These are phyloP conservation scores for Chaetomium tenue DNA, from an alignment of 495 filamentous ascomycete genomes.

Conservation along the genomic window DNA sequence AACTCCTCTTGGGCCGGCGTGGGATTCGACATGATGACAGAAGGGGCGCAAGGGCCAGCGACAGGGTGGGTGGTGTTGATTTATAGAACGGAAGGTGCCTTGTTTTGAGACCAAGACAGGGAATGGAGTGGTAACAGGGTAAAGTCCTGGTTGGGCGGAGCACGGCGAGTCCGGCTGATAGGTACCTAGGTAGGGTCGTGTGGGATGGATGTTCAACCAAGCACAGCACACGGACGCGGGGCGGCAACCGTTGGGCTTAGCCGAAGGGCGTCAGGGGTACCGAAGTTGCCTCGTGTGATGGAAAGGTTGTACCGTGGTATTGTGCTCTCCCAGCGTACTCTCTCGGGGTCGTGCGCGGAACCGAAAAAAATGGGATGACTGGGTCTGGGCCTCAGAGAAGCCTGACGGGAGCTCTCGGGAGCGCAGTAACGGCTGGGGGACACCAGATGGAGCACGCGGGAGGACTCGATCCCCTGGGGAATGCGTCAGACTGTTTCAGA, in stretches of 20 bases:
- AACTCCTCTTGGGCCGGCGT: conserved; percentile 82
- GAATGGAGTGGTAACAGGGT: conserved; percentile 12
- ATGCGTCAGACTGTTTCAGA: conserved; percentile 42
- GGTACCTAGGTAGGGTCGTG: conserved; percentile 13
- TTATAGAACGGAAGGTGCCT: conserved; percentile 19
- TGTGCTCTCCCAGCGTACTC: neutral
- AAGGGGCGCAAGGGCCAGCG: conserved; percentile 18
- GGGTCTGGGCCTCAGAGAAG: conserved; percentile 6
- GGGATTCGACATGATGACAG: conserved; percentile 54
- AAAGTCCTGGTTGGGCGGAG: conserved; percentile 13
- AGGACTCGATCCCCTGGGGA: conserved; percentile 26
- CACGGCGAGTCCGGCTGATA: conserved; percentile 30
- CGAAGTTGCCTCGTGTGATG: conserved; percentile 1
- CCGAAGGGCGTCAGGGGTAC: neutral
- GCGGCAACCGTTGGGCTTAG: conserved; percentile 15
- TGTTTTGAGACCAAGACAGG: conserved; percentile 24
- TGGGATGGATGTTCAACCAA: conserved; percentile 4
- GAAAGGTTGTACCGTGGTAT: neutral
- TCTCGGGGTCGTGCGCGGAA: neutral
- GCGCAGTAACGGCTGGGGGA: conserved; percentile 11
- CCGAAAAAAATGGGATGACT: conserved; percentile 6
- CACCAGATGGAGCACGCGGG: conserved; percentile 17
- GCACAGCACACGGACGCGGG: neutral
- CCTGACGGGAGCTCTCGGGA: neutral
- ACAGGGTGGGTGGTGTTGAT: conserved; percentile 21